A percentile compares a stretch with the other conserved stretches of the same genome.
These are phyloP conservation scores for Aspergillus coremiiformis DNA, from an alignment of 495 filamentous ascomycete genomes.

Conservation along the genomic window DNA sequence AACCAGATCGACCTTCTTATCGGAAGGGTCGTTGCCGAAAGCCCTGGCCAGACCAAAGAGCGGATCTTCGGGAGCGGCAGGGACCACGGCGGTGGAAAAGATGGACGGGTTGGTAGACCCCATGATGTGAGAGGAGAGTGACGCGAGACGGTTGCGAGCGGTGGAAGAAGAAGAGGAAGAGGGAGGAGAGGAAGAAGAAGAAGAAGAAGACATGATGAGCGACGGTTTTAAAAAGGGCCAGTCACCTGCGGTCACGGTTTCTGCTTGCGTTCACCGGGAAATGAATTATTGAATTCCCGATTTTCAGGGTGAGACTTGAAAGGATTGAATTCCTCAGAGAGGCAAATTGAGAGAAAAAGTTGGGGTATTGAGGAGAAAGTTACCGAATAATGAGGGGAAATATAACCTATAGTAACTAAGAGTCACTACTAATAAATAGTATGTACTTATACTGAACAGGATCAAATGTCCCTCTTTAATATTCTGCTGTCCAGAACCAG, in stretches of 20 bases:
- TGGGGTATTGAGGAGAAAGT: not conserved
- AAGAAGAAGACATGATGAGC: conserved; percentile 1
- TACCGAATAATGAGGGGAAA: conserved; percentile 1
- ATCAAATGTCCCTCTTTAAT: too few species aligned
- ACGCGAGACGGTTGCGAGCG: conserved; percentile 33
- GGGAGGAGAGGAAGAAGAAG: conserved; percentile 16
- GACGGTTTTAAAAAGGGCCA: conserved; percentile 5
- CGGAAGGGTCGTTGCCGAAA: conserved; percentile 72
- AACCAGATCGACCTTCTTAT: conserved; percentile 90
- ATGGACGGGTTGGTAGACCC: conserved; percentile 45
- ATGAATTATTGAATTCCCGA: not conserved
- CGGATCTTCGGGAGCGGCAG: conserved; percentile 89
- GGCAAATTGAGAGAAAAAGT: not conserved
- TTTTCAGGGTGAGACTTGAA: not conserved
- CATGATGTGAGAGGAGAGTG: conserved; percentile 42
- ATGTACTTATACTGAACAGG: too few species aligned
- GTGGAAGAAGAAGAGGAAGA: conserved; percentile 19
- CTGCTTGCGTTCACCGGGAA: conserved; percentile 25
- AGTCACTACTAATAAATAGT: too few species aligned
- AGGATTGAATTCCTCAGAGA: not conserved
- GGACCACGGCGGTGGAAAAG: conserved; percentile 72
- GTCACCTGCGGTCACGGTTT: conserved; percentile 12
- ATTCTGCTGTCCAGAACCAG: too few species aligned
- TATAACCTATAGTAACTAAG: not conserved
- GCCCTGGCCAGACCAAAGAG: conserved; percentile 90